These are phyloP conservation scores for Annulohypoxylon bovei DNA, from an alignment of 495 filamentous ascomycete species.

Conservation along the genomic window DNA sequence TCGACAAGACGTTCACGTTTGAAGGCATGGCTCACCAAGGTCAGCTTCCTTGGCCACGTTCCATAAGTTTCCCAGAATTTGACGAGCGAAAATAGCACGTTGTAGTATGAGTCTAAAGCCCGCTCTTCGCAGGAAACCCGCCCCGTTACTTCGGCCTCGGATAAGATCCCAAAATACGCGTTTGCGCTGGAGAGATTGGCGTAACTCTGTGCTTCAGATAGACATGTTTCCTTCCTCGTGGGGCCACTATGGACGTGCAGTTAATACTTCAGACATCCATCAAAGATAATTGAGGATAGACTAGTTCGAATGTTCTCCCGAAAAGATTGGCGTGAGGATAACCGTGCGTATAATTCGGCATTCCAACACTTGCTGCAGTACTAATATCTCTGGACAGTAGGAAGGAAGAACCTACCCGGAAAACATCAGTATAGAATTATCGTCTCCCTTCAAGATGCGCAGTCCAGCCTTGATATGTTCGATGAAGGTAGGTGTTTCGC, in stretches of 20 bases:
- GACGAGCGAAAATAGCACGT: conserved; percentile 75
- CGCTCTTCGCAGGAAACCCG: conserved; percentile 60
- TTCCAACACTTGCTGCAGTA: not conserved
- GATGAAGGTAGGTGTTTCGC: conserved; percentile 78
- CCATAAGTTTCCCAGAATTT: conserved; percentile 62
- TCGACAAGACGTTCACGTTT: conserved; percentile 74
- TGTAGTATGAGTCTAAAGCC: conserved; percentile 83
- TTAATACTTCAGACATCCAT: not conserved
- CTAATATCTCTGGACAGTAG: not conserved
- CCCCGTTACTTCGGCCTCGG: conserved; percentile 10
- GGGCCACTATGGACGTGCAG: conserved; percentile 60
- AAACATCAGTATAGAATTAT: conserved; percentile 65
- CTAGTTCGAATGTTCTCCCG: not conserved
- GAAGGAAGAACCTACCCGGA: conserved; percentile 66
- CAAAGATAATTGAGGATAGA: not conserved
- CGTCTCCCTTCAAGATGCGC: conserved; percentile 51
- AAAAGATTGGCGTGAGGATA: not conserved
- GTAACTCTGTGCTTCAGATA: conserved; percentile 77
- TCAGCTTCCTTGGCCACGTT: conserved; percentile 64
- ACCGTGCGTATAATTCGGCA: not conserved
- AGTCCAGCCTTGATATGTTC: conserved; percentile 75
- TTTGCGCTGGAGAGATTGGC: conserved; percentile 59
- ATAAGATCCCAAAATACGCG: conserved; percentile 48
- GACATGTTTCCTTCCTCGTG: conserved; percentile 64
- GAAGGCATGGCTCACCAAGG: conserved; percentile 79